Evolutionary conservation across 2,329 filamentous ascomycete species (phyloP).

Genomic region (Apiospora malaysiana): DNA sequence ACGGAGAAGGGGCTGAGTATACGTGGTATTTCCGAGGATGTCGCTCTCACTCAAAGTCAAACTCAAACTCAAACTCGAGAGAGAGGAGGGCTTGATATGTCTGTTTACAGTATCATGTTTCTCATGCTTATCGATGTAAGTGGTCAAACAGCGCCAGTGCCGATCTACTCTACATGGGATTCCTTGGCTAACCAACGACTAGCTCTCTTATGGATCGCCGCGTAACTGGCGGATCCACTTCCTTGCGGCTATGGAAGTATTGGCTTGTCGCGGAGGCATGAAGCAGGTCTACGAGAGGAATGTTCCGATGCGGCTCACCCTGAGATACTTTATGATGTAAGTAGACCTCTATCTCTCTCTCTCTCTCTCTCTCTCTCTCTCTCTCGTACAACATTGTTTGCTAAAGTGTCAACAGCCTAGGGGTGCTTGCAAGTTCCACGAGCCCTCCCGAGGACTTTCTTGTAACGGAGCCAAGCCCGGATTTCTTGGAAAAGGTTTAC

Average conservation of each 20-base stretch:
- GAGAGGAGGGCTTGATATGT: not conserved
- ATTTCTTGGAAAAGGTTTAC: conserved; percentile 33
- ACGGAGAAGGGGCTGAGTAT: conserved; percentile 11
- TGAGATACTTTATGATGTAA: conserved; percentile 35
- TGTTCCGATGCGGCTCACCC: not conserved
- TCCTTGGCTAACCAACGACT: not conserved
- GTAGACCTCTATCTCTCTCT: conserved; percentile 24
- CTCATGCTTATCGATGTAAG: conserved; percentile 10
- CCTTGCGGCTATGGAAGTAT: conserved; percentile 36
- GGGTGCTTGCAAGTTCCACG: conserved; percentile 41
- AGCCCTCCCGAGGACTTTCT: conserved; percentile 38
- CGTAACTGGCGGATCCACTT: conserved; percentile 40
- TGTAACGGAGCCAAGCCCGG: conserved; percentile 27
- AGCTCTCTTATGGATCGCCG: conserved; percentile 4
- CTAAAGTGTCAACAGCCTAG: conserved; percentile 29
- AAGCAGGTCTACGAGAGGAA: conserved; percentile 22
- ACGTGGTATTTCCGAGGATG: not conserved
- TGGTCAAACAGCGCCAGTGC: not conserved
- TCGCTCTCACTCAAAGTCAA: not conserved
- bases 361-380: too few relatives aligned
- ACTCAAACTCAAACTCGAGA: too few relatives aligned
- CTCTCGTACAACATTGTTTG: not conserved
- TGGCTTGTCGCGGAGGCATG: conserved; percentile 39
- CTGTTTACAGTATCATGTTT: not conserved
- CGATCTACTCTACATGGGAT: not conserved